phyloP scores from a whole-genome alignment of 768 basidiomycete species.

The Agrocybe pediades region DNA sequence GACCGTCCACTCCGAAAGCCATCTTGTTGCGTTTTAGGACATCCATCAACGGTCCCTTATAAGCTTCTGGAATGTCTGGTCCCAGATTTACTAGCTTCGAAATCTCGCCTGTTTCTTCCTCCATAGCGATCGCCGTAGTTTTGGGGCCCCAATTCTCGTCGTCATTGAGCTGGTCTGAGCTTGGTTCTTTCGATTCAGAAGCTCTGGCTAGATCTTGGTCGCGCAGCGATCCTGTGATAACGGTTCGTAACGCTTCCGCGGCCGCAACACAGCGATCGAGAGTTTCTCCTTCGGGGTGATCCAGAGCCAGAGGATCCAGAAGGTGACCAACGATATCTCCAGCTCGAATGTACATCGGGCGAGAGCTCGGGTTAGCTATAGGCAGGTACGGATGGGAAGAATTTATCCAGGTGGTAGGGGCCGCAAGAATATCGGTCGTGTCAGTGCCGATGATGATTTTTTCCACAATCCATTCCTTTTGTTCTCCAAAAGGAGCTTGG shows the following conservation, averaged over 20 bases:
- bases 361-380: slow-evolving; percentile 7
- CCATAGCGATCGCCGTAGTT: not conserved
- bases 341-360: slow-evolving; percentile 5
- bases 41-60: not conserved
- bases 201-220: slow-evolving; percentile 4
- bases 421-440: not conserved
- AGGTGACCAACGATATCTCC: slow-evolving; percentile 16
- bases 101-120: not conserved
- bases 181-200: not conserved
- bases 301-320: not conserved
- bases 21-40: not conserved
- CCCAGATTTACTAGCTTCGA: slow-evolving; percentile 3
- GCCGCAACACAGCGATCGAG: not conserved
- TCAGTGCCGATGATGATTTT: no score
- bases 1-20: slow-evolving; percentile 9
- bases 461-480: no score
- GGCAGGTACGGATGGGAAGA: not conserved
- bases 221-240: slow-evolving; percentile 2
- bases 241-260: not conserved
- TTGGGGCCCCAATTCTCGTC: slow-evolving; percentile 15
- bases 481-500: no score
- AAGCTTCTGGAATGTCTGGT: not conserved
- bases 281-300: not conserved
- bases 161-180: not conserved
- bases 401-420: slow-evolving; percentile 13